Evolutionary conservation across 2,329 filamentous ascomycete genomes (phyloP).

Genomic region (Calonectria pseudoturangicola): DNA sequence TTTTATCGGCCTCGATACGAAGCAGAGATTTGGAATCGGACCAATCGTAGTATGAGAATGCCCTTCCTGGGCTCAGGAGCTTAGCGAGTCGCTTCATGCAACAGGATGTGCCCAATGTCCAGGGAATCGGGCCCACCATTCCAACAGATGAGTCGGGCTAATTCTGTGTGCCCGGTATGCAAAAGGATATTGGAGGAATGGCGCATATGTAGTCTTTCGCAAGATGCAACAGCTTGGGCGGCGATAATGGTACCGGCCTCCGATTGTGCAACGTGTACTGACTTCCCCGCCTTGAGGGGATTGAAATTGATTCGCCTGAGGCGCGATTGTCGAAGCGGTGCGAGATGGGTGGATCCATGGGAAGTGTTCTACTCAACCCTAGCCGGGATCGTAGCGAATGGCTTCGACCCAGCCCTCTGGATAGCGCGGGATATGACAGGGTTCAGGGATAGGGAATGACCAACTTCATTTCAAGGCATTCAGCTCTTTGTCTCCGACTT

Average conservation of each 20-base stretch:
- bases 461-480: slow-evolving; percentile 49
- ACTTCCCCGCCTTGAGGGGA: slow-evolving; percentile 34
- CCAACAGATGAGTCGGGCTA: slow-evolving; percentile 12
- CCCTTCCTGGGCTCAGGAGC: slow-evolving; percentile 22
- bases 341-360: slow-evolving; percentile 35
- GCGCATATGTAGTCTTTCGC: slow-evolving; percentile 28
- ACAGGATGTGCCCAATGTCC: slow-evolving; percentile 24
- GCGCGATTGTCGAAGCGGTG: slow-evolving; percentile 41
- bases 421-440: slow-evolving; percentile 49
- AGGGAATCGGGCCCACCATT: slow-evolving; percentile 35
- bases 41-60: slow-evolving; percentile 19
- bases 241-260: slow-evolving; percentile 28
- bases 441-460: slow-evolving; percentile 49
- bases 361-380: slow-evolving; percentile 38
- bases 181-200: slow-evolving; percentile 17
- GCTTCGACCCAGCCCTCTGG: slow-evolving; percentile 51
- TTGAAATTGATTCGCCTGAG: slow-evolving; percentile 37
- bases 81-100: slow-evolving; percentile 35
- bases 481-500: slow-evolving; percentile 34
- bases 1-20: slow-evolving; percentile 28
- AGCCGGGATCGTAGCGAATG: slow-evolving; percentile 41
- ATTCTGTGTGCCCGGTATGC: slow-evolving; percentile 1
- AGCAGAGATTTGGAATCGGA: slow-evolving; percentile 7
- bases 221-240: slow-evolving; percentile 12
- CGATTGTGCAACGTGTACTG: slow-evolving; percentile 34